These are phyloP conservation scores for Purpureocillium takamizusanense DNA, from an alignment of 2,329 filamentous ascomycete species.

Conservation along the genomic window DNA sequence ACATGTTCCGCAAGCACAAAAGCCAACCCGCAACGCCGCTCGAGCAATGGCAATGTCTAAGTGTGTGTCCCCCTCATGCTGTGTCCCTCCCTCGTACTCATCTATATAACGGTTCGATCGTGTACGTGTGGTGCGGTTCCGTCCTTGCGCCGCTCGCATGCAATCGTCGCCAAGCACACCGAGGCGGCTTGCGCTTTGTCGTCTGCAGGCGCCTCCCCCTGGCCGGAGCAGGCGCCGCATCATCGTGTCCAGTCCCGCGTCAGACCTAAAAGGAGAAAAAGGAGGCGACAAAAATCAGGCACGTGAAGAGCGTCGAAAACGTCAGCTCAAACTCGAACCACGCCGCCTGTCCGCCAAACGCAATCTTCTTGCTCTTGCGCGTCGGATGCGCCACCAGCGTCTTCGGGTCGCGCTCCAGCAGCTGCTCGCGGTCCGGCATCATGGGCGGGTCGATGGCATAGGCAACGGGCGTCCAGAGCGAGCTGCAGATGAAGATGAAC, in stretches of 20 bases:
- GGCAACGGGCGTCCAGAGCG: slow-evolving; percentile 48
- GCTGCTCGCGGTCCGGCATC: slow-evolving; percentile 47
- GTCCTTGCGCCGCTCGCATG: too few relatives aligned
- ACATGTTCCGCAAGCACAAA: too few relatives aligned
- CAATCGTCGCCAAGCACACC: too few relatives aligned
- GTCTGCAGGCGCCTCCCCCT: too few relatives aligned
- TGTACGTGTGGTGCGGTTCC: too few relatives aligned
- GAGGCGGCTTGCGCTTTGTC: too few relatives aligned
- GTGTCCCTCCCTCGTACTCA: too few relatives aligned
- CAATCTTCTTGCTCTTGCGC: slow-evolving; percentile 41
- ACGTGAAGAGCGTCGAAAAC: slow-evolving; percentile 38
- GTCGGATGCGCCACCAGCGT: slow-evolving; percentile 45
- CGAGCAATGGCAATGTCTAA: too few relatives aligned
- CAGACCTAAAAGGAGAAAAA: slow-evolving; percentile 20
- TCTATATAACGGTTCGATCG: too few relatives aligned
- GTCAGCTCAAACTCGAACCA: slow-evolving; percentile 49
- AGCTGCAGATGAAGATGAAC: slow-evolving; percentile 45
- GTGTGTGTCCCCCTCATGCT: too few relatives aligned
- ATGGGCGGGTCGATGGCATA: slow-evolving; percentile 53
- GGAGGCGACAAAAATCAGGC: slow-evolving; percentile 36
- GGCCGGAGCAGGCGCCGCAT: background rate
- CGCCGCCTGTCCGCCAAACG: slow-evolving; percentile 42
- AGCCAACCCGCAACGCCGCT: too few relatives aligned
- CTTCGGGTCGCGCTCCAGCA: slow-evolving; percentile 45
- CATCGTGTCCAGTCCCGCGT: background rate